Evolutionary conservation across 192 early-diverging fungal genomes (phyloP).

Genomic region (Coemansia sp.): DNA sequence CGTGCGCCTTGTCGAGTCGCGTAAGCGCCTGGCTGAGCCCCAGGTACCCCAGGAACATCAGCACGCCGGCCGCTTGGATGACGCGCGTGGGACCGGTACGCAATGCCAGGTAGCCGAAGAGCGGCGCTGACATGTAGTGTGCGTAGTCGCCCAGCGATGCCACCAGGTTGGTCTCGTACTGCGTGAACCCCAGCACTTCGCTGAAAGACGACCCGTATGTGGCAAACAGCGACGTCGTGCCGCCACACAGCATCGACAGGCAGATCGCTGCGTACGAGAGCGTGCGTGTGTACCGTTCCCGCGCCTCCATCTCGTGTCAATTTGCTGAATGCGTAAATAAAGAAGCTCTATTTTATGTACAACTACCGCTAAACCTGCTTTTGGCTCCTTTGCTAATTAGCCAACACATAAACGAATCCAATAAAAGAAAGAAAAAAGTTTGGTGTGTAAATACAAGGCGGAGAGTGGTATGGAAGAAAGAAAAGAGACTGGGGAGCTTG

Average conservation of each 20-base stretch:
- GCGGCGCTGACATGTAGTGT: slow-evolving; percentile 61
- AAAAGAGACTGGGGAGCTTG: background rate
- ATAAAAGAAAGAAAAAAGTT: too few relatives aligned
- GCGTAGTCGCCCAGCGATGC: slow-evolving; percentile 66
- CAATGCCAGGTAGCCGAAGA: slow-evolving; percentile 55
- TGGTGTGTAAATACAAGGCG: background rate
- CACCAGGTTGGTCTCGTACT: slow-evolving; percentile 61
- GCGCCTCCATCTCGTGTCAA: slow-evolving; percentile 23
- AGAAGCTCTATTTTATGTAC: background rate
- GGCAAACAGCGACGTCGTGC: slow-evolving; percentile 67
- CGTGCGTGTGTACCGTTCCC: slow-evolving; percentile 34
- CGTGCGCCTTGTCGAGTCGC: slow-evolving; percentile 3
- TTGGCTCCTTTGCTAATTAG: too few relatives aligned
- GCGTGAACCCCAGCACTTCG: slow-evolving; percentile 55
- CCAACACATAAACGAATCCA: too few relatives aligned
- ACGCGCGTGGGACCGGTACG: slow-evolving; percentile 40
- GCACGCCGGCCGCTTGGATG: slow-evolving; percentile 23
- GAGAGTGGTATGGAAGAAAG: background rate
- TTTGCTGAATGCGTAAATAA: background rate
- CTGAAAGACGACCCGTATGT: slow-evolving; percentile 58
- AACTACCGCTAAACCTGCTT: too few relatives aligned
- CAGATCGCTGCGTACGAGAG: slow-evolving; percentile 49
- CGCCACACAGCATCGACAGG: slow-evolving; percentile 53
- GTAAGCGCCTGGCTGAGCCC: slow-evolving; percentile 38
- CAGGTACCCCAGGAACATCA: slow-evolving; percentile 46